Conservation (phyloP, 495 filamentous ascomycete genomes). For the Penicillium lividum region DNA sequence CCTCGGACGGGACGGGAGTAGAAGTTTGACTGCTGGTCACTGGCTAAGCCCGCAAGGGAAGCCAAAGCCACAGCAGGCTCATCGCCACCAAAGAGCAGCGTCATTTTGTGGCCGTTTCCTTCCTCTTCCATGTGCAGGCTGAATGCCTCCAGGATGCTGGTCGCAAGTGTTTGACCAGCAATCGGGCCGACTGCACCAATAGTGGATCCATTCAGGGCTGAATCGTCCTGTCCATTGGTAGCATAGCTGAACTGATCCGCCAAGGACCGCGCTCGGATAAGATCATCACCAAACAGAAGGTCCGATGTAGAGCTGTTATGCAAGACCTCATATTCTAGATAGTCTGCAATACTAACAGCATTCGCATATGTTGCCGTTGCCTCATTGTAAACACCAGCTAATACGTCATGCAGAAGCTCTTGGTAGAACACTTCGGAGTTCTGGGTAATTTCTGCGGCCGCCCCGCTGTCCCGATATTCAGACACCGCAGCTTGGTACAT, state of each 20-base stretch:
- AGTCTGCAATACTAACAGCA: conserved; percentile 66
- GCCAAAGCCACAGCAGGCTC: conserved; percentile 75
- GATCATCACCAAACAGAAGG: conserved; percentile 50
- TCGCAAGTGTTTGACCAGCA: conserved; percentile 63
- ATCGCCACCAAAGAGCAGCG: conserved; percentile 68
- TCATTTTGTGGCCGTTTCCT: conserved; percentile 53
- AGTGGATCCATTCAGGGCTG: conserved; percentile 31
- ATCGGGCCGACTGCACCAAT: conserved; percentile 57
- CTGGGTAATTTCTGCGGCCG: conserved; percentile 37
- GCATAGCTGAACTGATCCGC: conserved; percentile 66
- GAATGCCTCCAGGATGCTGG: conserved; percentile 60
- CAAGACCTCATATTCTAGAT: conserved; percentile 68
- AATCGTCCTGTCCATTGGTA: conserved; percentile 61
- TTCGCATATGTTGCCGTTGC: conserved; percentile 54
- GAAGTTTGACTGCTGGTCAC: conserved; percentile 57
- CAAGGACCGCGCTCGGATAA: conserved; percentile 60
- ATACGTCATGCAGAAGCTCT: conserved; percentile 38
- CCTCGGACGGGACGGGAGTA: conserved; percentile 69
- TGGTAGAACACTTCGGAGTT: conserved; percentile 54
- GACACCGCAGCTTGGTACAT: conserved; percentile 36
- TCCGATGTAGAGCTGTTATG: conserved; percentile 67
- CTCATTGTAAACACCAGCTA: conserved; percentile 37
- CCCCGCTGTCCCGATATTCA: conserved; percentile 40
- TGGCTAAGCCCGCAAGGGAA: conserved; percentile 62
- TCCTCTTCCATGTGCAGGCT: conserved; percentile 45